phyloP scores from a whole-genome alignment of 441 rosid genomes.

The Mallotus japonicus region DNA sequence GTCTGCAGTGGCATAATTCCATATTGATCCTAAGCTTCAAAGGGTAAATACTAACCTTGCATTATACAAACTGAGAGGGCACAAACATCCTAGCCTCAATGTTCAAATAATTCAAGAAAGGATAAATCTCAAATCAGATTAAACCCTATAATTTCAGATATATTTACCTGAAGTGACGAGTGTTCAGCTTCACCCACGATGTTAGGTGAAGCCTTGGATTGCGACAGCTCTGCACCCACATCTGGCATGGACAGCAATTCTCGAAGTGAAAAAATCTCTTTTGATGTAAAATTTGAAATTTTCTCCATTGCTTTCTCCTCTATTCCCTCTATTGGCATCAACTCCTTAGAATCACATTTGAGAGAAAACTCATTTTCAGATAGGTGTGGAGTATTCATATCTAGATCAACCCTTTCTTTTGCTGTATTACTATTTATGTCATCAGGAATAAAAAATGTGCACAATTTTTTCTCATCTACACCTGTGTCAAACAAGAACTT shows the following conservation, averaged over 20 bases:
- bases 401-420: conserved; percentile 18
- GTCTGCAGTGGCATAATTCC: not conserved
- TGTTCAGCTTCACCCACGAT: conserved; percentile 24
- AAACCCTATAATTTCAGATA: not conserved
- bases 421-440: conserved; percentile 15
- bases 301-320: conserved; percentile 20
- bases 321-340: conserved; percentile 17
- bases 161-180: conserved; percentile 34
- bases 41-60: not conserved
- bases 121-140: not conserved
- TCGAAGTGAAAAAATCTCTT: conserved; percentile 36
- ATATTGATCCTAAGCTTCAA: not conserved
- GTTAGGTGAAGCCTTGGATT: conserved; percentile 12
- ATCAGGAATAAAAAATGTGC: conserved; percentile 24
- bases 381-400: conserved; percentile 17
- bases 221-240: conserved; percentile 21
- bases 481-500: conserved; percentile 48
- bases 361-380: conserved; percentile 20
- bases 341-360: conserved; percentile 30
- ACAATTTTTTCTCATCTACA: conserved; percentile 25
- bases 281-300: conserved; percentile 25
- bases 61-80: not conserved
- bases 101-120: not conserved
- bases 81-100: not conserved
- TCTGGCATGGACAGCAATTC: conserved; percentile 40